Base-by-base conservation (phyloP, 2,329 filamentous ascomycete species). In the Fusarium oligoseptatum region DNA sequence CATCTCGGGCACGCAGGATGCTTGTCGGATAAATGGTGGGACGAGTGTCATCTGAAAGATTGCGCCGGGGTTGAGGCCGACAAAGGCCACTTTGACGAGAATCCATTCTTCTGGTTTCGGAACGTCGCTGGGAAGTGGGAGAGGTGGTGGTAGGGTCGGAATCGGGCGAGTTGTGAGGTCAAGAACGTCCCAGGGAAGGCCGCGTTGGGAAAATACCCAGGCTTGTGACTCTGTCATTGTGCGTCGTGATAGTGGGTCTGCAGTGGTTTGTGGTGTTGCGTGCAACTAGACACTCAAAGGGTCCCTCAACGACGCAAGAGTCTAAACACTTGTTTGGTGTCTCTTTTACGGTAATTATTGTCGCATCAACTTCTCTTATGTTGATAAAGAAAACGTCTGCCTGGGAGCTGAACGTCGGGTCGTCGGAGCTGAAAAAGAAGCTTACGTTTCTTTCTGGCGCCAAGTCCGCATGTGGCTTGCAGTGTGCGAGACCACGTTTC, bases 31-130 rank as follows among this genome's bases (percentile, higher is more conserved):
- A 56, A 82, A 81, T 64, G 73, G 80, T 63, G 85, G 85, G 39
- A 86, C 71, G 6, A 86, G 77, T n/a, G 81, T 79, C 80, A 86
- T 83, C 20, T 84, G 80, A 55, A 85, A 82, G 39, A 82, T 81
- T 64, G 84, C 83, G 36, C 85, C 85, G 6, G 84, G 84, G 69
- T 87, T 87, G 66, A 88, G 84, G 15, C 83, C 84, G 5, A 82
- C 84, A 64, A 85, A 84, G 64, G 83, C 81, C n/a, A 84, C 77
- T 60, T 81, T 82, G 66, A 87, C 75, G 34, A 85, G 73, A 34
- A 87, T 68, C 82, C 82, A 83, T 75, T 83, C 80, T 37, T 81
- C 80, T 9, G 79, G 77, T 6, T 36, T 14, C 7, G 80, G 73
- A 4, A 70, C 76, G 52, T 77, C 77, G 50, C 76, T 75, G 11